These are phyloP conservation scores for Ogataea trehaloabstinens DNA, from an alignment of 805 yeast species.

Conservation along the genomic window DNA sequence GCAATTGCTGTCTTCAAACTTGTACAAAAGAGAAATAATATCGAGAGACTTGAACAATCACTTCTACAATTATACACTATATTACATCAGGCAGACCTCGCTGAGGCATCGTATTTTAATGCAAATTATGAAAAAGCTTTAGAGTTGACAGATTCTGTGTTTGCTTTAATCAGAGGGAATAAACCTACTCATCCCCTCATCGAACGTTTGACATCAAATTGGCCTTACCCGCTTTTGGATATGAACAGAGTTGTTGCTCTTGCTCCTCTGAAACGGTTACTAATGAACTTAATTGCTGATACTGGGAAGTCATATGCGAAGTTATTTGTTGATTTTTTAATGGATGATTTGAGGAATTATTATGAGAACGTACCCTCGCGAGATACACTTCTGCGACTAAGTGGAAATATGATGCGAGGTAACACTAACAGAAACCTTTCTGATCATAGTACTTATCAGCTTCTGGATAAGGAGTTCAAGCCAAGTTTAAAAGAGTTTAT, in stretches of 20 bases:
- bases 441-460: constrained; percentile 6
- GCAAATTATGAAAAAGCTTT: constrained; percentile 55
- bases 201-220: constrained; percentile 31
- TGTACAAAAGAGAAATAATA: constrained; percentile 53
- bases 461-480: constrained; percentile 35
- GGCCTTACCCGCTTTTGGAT: constrained; percentile 46
- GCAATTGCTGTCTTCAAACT: constrained; percentile 52
- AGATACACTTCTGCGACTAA: constrained; percentile 53
- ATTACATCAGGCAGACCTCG: constrained; percentile 45
- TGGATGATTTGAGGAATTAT: constrained; percentile 61
- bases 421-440: constrained; percentile 6
- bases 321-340: constrained; percentile 51
- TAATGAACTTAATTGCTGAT: constrained; percentile 55
- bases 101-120: constrained; percentile 43
- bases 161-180: constrained; percentile 58
- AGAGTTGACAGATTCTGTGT: constrained; percentile 54
- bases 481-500: constrained; percentile 45
- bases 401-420: constrained; percentile 12
- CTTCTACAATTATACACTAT: constrained; percentile 52
- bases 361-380: constrained; percentile 44
- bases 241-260: constrained; percentile 51
- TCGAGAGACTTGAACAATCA: constrained; percentile 60
- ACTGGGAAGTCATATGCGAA: constrained; percentile 69
- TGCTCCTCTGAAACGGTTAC: constrained; percentile 45
- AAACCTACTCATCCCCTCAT: constrained; percentile 28